Evolutionary conservation across 2,329 filamentous ascomycete species (phyloP), one percentile per base, ranked within the genome.

Genomic region (Penicillium oxalicum): DNA sequence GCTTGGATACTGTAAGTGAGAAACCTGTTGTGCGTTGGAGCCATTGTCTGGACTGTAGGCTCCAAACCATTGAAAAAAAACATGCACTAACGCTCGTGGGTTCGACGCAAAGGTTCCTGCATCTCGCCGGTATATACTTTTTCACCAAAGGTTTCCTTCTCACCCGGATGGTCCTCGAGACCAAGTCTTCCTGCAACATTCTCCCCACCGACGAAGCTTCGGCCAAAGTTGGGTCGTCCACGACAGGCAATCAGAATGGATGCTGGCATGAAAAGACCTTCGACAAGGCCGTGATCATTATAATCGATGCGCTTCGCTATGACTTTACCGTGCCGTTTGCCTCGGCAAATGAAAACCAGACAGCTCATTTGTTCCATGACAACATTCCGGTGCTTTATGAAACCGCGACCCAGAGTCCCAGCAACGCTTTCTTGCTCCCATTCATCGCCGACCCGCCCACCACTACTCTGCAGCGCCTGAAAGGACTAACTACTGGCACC

Each of bases 361-460:
- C 66, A 37, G 71, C 76, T 9, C 80, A 81, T 52, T 73, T 86
- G 51, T 98, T 88, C 68, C 91, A 96, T 69, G 87, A 98, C 66
- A 86, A 90, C 5, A 80, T 98, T 32, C 88, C 90, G 0, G 81
- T 95, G 45, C 74, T 97, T 26, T 86, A 96, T 73, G 88, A 95
- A 61, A 90, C 85, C 9, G 86, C 91, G 0, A 72, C 83, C 49
- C 74, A 81, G 49, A 77, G 80, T 40, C 93, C 93, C 0, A 75
- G 84, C 48, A 88, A 95, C 68, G 91, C 93, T 0, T 88, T 98
- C 63, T 75, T 98, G 41, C 78, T 91, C 26, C 93, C 93, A 0
- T 98, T 98, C 69, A 96, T 98, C 63, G 93, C 93, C 35, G 93
- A 98, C 64, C 91, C 93, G 33, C 93, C 93, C 5, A 98, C 93